phyloP scores from a whole-genome alignment of 2,329 filamentous ascomycete genomes.

The Claviceps sp. region DNA sequence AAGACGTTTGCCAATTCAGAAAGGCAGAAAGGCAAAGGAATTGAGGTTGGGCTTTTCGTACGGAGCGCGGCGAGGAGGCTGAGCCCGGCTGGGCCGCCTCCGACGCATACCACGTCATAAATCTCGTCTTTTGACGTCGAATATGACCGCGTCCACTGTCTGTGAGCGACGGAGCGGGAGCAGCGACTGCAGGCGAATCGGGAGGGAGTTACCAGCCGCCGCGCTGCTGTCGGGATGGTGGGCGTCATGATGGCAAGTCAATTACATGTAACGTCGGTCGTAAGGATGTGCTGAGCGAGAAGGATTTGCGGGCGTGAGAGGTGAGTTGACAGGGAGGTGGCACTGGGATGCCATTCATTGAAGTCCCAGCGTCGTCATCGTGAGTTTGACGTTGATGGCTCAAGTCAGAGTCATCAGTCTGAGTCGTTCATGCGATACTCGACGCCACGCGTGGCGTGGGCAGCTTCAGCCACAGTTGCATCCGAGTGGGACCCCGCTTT shows the following conservation, averaged over 20 bases:
- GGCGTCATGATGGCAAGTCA: background rate
- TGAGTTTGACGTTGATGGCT: no score
- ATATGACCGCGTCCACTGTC: slow-evolving; percentile 26
- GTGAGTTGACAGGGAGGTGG: background rate
- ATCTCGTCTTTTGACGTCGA: slow-evolving; percentile 48
- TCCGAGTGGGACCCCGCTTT: background rate
- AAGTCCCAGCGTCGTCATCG: no score
- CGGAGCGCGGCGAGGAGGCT: slow-evolving; percentile 67
- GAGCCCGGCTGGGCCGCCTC: slow-evolving; percentile 78
- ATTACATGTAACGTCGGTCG: background rate
- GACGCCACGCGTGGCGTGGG: slow-evolving; percentile 5
- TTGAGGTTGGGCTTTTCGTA: slow-evolving; percentile 21
- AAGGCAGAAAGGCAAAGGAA: background rate
- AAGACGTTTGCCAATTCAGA: no score
- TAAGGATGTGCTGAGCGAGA: background rate
- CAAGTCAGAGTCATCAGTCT: no score
- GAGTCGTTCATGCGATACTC: no score
- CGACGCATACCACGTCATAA: slow-evolving; percentile 87
- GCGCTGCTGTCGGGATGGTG: slow-evolving; percentile 15
- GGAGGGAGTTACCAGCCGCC: slow-evolving; percentile 13
- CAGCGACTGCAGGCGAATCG: slow-evolving; percentile 35
- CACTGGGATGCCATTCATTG: background rate
- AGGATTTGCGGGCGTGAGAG: background rate
- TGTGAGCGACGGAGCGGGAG: slow-evolving; percentile 22
- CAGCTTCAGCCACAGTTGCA: background rate